phyloP scores from a whole-genome alignment of 768 basidiomycete species.

The Ramaria rubella region DNA sequence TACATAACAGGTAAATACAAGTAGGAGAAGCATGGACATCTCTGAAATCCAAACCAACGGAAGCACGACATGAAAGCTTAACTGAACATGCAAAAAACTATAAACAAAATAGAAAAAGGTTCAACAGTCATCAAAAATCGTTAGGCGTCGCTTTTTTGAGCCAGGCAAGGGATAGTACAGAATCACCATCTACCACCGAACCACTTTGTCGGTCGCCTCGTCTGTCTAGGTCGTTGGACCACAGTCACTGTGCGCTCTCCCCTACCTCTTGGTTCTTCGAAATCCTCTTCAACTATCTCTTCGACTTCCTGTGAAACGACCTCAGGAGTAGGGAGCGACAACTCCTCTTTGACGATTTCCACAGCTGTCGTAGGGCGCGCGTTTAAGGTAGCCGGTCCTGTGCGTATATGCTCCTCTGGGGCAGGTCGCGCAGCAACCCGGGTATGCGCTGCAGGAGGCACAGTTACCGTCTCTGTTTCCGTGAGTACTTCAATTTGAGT shows the following conservation, averaged over 20 bases:
- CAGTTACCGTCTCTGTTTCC: slow-evolving; percentile 44
- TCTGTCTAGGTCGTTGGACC: slow-evolving; percentile 37
- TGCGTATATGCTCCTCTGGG: slow-evolving; percentile 56
- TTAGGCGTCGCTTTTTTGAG: neutral
- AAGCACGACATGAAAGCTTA: neutral
- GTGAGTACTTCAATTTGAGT: slow-evolving; percentile 41
- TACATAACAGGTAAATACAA: neutral
- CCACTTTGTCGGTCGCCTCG: slow-evolving; percentile 49
- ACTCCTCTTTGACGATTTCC: slow-evolving; percentile 53
- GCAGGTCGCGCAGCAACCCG: slow-evolving; percentile 67
- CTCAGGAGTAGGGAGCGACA: slow-evolving; percentile 24
- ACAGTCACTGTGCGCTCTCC: slow-evolving; percentile 11
- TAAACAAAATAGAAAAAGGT: neutral
- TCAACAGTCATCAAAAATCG: neutral
- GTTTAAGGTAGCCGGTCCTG: neutral
- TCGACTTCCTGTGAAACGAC: slow-evolving; percentile 33
- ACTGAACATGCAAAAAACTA: neutral
- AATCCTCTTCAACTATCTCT: slow-evolving; percentile 37
- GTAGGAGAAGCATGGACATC: neutral
- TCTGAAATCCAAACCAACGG: neutral
- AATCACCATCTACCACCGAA: slow-evolving; percentile 46
- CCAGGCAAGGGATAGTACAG: neutral
- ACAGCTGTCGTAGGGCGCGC: slow-evolving; percentile 57
- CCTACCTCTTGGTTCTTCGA: neutral
- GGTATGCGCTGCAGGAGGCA: slow-evolving; percentile 73